Evolutionary conservation across 2,329 filamentous ascomycete genomes (phyloP).

Genomic region (Aspergillus sojae): DNA sequence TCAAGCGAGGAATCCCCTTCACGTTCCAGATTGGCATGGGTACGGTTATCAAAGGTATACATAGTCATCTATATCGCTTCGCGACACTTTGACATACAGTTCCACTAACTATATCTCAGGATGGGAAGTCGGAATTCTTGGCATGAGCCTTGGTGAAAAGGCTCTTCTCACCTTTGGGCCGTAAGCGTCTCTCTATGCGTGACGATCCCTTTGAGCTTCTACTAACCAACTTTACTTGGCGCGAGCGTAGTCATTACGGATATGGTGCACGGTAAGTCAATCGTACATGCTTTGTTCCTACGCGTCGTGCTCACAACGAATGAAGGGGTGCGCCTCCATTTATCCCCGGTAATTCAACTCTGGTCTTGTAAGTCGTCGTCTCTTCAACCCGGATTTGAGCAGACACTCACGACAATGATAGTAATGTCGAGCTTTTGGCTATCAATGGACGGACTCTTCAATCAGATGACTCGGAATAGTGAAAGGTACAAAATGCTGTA

Average conservation of each 20-base stretch:
- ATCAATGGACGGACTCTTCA: constrained; percentile 12
- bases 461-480: constrained; percentile 10
- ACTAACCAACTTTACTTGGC: not conserved
- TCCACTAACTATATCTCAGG: constrained; percentile 7
- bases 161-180: constrained; percentile 22
- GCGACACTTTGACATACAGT: not conserved
- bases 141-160: constrained; percentile 24
- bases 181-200: constrained; percentile 9
- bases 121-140: constrained; percentile 22
- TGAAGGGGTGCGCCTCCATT: constrained; percentile 21
- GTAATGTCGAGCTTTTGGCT: constrained; percentile 12
- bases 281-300: not conserved
- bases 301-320: not conserved
- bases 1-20: constrained; percentile 21
- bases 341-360: constrained; percentile 22
- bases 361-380: constrained; percentile 20
- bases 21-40: constrained; percentile 23
- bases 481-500: not conserved
- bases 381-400: not conserved
- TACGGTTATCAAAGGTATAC: constrained; percentile 20
- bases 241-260: constrained; percentile 16
- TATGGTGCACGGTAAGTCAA: constrained; percentile 18
- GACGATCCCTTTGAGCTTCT: not conserved
- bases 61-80: not conserved
- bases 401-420: not conserved